Evolutionary conservation across 352 stramenopile species (phyloP), one percentile per base, ranked within the genome.

Genomic region (Phytophthora agathidicida): DNA sequence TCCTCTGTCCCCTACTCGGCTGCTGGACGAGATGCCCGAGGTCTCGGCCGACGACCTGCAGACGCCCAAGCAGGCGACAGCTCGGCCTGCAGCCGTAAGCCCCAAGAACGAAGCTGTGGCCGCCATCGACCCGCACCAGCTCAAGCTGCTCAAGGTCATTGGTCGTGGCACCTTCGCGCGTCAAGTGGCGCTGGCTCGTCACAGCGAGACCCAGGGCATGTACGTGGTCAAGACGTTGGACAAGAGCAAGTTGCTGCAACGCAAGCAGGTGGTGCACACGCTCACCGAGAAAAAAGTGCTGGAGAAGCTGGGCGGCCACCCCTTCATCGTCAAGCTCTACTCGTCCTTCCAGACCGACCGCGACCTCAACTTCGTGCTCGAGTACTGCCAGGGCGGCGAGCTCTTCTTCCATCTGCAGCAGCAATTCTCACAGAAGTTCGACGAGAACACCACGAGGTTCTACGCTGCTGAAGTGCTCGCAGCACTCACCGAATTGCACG

Each of bases 361-460:
- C 30, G 83, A 94, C 41, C 73, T 94, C 31, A 75, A 94, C 62
- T 92, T 94, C 42, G 83, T 94, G 55, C 71, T 94, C 39, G 85
- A 94, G 60, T 94, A 88, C 65, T 94, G 85, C 41, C 83, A 89
- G 48, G 85, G 85, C 23, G 85, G 85, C 16, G 85, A 94, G 64
- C 79, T 94, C 43, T 94, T 94, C 47, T 94, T 84, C 72, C 85
- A 94, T 46, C 54, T 94, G 60, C 85, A 94, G 50, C 85, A 94
- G 47, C 83, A 93, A 52, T 37, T 68, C 23, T 64, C 77, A 20
- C 80, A 92, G 24, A 82, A 86, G 24, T 94, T 94, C 31, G 68
- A 83, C 33, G 79, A 91, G 36, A 38, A 48, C 7, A 77, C 78
- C 11, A 77, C 82, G 7, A 45, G 70, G 19, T 94, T 94, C 51